A percentile compares a stretch with the other conserved stretches of the same genome.
phyloP scores from a whole-genome alignment of 169 alveolate species.

The Plasmodium berghei region DNA sequence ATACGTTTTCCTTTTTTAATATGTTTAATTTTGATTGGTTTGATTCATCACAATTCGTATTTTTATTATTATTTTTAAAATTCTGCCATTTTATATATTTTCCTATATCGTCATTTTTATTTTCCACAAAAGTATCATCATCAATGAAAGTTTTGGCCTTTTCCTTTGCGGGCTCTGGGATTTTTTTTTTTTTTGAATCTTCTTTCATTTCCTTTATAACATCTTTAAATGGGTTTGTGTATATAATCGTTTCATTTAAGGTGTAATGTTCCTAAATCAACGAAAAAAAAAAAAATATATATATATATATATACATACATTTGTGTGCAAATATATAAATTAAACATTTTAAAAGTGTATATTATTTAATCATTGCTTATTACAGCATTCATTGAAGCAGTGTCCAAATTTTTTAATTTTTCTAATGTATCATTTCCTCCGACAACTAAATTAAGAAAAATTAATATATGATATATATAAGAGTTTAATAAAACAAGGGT shows the following conservation, averaged over 20 bases:
- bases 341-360: background rate
- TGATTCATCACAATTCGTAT: constrained; percentile 14
- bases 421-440: constrained; percentile 69
- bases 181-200: constrained; percentile 32
- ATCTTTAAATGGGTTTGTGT: constrained; percentile 73
- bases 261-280: constrained; percentile 11
- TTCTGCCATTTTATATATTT: constrained; percentile 66
- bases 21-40: constrained; percentile 24
- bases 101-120: constrained; percentile 64
- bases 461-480: background rate
- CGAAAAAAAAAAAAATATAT: background rate
- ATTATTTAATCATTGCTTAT: constrained; percentile 4
- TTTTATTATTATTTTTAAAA: constrained; percentile 17
- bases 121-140: constrained; percentile 44
- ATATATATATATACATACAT: constrained; percentile 1
- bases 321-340: background rate
- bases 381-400: constrained; percentile 22
- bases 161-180: constrained; percentile 9
- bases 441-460: constrained; percentile 30
- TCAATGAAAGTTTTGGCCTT: constrained; percentile 40
- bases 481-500: background rate
- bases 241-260: constrained; percentile 51
- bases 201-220: constrained; percentile 63
- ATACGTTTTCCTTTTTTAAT: constrained; percentile 33
- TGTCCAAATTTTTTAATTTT: constrained; percentile 55